A percentile compares a stretch with the other conserved stretches of the same genome.
phyloP scores from a whole-genome alignment of 176 grass and related monocot genomes.

The Oryza nivara region DNA sequence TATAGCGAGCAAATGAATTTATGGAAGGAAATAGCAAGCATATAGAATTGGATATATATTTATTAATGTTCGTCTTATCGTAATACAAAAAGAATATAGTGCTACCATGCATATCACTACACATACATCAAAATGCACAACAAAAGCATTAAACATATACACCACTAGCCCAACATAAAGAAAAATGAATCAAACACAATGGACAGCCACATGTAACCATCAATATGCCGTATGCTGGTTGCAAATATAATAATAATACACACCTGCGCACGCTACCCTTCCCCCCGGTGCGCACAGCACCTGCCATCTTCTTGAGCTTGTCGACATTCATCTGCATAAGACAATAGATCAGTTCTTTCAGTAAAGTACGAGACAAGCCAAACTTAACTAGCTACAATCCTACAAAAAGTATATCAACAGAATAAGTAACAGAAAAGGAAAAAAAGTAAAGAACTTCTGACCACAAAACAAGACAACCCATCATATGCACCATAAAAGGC shows the following conservation, averaged over 20 bases:
- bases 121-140: slow-evolving; percentile 6
- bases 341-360: slow-evolving; percentile 30
- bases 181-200: neutral
- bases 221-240: neutral
- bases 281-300: slow-evolving; percentile 86
- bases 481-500: neutral
- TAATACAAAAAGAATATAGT: neutral
- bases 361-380: neutral
- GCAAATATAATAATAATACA: slow-evolving; percentile 22
- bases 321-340: slow-evolving; percentile 78
- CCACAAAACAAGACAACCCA: neutral
- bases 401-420: neutral
- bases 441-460: neutral
- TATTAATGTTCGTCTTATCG: neutral
- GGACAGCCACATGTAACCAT: neutral
- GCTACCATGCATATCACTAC: neutral
- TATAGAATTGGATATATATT: too few species aligned
- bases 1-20: neutral
- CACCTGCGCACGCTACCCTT: slow-evolving; percentile 95
- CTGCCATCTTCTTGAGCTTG: slow-evolving; percentile 83
- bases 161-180: neutral
- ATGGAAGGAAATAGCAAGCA: neutral
- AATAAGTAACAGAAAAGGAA: neutral
- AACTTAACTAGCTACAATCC: neutral
- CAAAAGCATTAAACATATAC: neutral